A percentile compares a stretch with the other conserved stretches of the same genome.
phyloP scores from a whole-genome alignment of 805 yeast species.

The Schwanniomyces occidentalis region DNA sequence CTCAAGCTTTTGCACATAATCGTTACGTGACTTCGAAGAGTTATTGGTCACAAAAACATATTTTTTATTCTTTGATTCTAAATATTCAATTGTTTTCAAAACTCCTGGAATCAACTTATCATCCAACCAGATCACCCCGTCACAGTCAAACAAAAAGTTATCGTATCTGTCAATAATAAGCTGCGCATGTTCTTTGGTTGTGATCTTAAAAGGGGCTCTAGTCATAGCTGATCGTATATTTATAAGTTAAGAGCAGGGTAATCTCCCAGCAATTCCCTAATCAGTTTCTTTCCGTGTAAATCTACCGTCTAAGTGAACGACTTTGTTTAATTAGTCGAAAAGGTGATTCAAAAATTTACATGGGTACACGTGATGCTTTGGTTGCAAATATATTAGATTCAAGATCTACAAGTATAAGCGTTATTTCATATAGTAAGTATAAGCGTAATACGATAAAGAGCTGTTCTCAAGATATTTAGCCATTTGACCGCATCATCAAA shows the following conservation, averaged over 20 bases:
- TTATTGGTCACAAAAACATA: constrained; percentile 40
- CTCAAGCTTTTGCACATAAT: constrained; percentile 32
- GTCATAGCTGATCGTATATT: no score
- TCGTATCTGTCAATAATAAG: constrained; percentile 29
- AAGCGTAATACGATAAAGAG: not conserved
- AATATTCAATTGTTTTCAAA: constrained; percentile 21
- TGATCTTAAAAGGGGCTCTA: constrained; percentile 5
- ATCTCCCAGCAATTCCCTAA: no score
- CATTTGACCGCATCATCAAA: constrained; percentile 36
- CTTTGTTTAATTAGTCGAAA: no score
- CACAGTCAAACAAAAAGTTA: constrained; percentile 43
- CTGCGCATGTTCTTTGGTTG: constrained; percentile 16
- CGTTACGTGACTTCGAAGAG: constrained; percentile 34
- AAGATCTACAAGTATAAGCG: not conserved
- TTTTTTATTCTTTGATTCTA: constrained; percentile 24
- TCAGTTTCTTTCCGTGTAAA: no score
- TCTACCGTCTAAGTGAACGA: no score
- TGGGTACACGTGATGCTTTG: not conserved
- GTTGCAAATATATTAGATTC: not conserved
- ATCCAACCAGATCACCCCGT: constrained; percentile 45
- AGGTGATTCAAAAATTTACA: not conserved
- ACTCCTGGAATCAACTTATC: constrained; percentile 35
- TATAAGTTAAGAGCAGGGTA: no score
- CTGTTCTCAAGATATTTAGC: constrained; percentile 29
- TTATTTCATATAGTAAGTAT: not conserved